Evolutionary conservation across 495 filamentous ascomycete genomes (phyloP).

Genomic region (Xylaria grammica): DNA sequence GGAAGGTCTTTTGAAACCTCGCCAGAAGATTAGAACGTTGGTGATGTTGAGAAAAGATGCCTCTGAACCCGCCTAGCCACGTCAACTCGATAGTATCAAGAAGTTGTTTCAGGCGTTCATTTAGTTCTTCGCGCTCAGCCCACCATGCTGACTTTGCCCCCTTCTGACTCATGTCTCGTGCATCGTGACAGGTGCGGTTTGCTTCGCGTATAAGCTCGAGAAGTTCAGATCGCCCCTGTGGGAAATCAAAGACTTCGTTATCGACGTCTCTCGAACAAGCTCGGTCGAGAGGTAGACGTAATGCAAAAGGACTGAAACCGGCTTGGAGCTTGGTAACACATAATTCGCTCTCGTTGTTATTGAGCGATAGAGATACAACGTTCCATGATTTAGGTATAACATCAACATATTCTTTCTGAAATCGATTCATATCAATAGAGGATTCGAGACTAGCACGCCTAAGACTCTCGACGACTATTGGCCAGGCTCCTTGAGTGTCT

Average conservation of each 20-base stretch:
- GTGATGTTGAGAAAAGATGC: constrained; percentile 79
- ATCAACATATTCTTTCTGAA: constrained; percentile 75
- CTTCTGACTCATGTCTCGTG: constrained; percentile 47
- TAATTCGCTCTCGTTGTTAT: constrained; percentile 79
- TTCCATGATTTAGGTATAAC: constrained; percentile 85
- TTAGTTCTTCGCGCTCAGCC: constrained; percentile 79
- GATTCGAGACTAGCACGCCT: constrained; percentile 44
- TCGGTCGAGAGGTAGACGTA: constrained; percentile 82
- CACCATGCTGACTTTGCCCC: constrained; percentile 86
- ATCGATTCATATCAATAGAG: constrained; percentile 55
- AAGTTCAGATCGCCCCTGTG: constrained; percentile 76
- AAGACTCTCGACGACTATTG: constrained; percentile 29
- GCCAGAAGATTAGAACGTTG: constrained; percentile 65
- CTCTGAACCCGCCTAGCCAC: constrained; percentile 93
- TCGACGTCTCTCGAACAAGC: constrained; percentile 81
- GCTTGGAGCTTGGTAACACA: constrained; percentile 78
- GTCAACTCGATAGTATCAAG: constrained; percentile 85
- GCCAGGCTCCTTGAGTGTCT: constrained; percentile 37
- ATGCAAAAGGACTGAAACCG: constrained; percentile 75
- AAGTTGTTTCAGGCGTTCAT: constrained; percentile 75
- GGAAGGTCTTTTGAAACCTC: constrained; percentile 76
- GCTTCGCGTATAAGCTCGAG: constrained; percentile 78
- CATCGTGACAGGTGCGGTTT: constrained; percentile 76
- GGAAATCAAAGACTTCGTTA: constrained; percentile 82
- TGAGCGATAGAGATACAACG: constrained; percentile 82